A percentile compares a stretch with the other conserved stretches of the same genome.
phyloP scores from a whole-genome alignment of 768 basidiomycete species.

The Suillus plorans region DNA sequence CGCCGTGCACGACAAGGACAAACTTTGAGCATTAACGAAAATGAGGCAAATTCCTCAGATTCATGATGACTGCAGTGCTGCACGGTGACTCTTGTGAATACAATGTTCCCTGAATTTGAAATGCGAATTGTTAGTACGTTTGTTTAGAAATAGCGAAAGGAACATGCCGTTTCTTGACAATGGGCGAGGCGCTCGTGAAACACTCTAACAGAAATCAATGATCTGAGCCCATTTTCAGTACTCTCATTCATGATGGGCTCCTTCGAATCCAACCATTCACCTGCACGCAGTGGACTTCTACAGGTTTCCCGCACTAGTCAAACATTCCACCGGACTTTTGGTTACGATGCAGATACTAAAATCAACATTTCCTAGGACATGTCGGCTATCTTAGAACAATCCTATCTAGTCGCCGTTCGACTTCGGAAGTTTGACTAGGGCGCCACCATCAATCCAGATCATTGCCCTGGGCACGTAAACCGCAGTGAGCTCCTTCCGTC shows the following conservation, averaged over 20 bases:
- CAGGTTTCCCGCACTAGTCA: neutral
- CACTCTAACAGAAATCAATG: neutral
- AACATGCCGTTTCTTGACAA: neutral
- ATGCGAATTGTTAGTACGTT: neutral
- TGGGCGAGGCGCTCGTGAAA: neutral
- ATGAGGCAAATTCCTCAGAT: neutral
- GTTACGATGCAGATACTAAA: neutral
- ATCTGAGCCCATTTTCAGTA: neutral
- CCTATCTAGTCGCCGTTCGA: neutral
- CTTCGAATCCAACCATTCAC: neutral
- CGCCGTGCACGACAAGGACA: slow-evolving; percentile 33
- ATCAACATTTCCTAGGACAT: neutral
- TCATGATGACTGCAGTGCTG: neutral
- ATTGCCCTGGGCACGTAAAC: neutral
- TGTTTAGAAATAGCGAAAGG: neutral
- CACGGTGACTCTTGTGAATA: neutral
- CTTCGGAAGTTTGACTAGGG: neutral
- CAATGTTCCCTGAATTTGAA: neutral
- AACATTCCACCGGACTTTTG: neutral
- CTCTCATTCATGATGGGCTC: neutral
- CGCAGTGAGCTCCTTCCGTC: neutral
- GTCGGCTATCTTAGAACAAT: neutral
- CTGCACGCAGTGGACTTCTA: neutral
- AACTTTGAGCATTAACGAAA: neutral
- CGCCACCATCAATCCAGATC: neutral